Base-by-base conservation (phyloP, 805 yeast species). In the Metschnikowia reukaufii region DNA sequence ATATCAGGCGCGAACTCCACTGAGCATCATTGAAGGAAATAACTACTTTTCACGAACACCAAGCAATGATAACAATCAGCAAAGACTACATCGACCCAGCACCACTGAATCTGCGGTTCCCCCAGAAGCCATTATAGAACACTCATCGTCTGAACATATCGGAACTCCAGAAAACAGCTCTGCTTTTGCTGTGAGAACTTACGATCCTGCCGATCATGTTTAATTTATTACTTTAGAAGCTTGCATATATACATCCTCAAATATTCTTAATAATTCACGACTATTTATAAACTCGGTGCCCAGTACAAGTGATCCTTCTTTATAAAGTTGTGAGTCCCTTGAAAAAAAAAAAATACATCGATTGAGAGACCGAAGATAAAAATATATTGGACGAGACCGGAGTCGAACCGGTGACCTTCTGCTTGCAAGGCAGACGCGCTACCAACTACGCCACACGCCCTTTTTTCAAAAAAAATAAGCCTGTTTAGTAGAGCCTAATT, bases 391-490 rank as follows among this genome's bases (percentile, higher is more conserved):
- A 81, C 85, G 83, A 78, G 83, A 77, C 80, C 75, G 86, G 86
- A 81, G 67, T 81, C 84, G 86, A 81, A 81, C 86, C 86, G 76
- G 72, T 77, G 86, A 80, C 86, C 86, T 82, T 76, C 74, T 73
- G 78, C 86, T 78, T 81, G 86, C 86, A 80, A 81, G 83, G 86
- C 82, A 75, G 74, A 76, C 85, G 86, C 86, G 84, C 86, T 82
- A 82, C 86, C 86, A 81, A 80, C 86, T 82, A 78, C 85, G 86
- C 86, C 83, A 82, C 83, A 78, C 83, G 85, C 86, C 86, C 85
- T 18, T 37, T 37, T 23, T 23, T n/a, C n/a, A n/a, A 23, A 23
- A 23, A 23, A 23, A 23, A 23, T 23, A 9, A 7, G 27, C 9
- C 27, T 9, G 6, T 23, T 23, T 6, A 23, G 6, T 23, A 9